Conservation (phyloP, 2,329 filamentous ascomycete species). For the Colletotrichum sp. region DNA sequence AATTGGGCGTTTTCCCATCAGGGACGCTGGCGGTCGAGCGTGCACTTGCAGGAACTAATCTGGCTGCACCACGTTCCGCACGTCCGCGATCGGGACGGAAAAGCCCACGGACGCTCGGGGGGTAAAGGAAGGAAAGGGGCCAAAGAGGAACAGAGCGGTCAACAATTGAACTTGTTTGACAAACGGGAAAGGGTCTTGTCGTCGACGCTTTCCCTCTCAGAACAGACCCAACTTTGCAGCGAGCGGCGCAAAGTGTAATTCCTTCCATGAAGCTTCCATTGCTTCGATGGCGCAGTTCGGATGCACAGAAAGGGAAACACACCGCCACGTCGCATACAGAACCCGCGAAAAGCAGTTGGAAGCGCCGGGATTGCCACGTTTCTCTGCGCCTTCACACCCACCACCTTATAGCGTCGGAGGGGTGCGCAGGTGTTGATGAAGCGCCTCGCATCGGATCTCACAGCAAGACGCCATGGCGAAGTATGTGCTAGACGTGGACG, state of each 20-base stretch:
- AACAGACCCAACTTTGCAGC: not conserved
- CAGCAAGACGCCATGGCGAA: not conserved
- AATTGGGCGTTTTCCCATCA: not conserved
- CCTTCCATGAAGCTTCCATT: conserved; percentile 4
- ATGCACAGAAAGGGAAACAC: not conserved
- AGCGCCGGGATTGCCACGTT: not conserved
- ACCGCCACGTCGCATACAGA: not conserved
- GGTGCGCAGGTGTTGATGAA: not conserved
- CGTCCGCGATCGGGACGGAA: not conserved
- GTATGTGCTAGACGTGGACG: not conserved
- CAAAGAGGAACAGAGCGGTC: not conserved
- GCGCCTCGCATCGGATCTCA: not conserved
- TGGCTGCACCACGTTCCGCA: not conserved
- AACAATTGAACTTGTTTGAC: not conserved
- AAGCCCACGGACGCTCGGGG: not conserved
- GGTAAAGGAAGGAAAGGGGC: not conserved
- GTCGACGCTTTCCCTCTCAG: not conserved
- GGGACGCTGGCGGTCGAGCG: not conserved
- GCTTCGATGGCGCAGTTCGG: not conserved
- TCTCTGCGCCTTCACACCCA: not conserved
- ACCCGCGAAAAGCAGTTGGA: not conserved
- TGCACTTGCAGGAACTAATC: not conserved
- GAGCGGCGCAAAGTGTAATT: conserved; percentile 14
- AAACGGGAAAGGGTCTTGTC: not conserved
- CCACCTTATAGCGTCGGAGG: not conserved